These are phyloP conservation scores for Amborella trichopoda DNA, from an alignment of 164 flowering plant species.

Conservation along the genomic window DNA sequence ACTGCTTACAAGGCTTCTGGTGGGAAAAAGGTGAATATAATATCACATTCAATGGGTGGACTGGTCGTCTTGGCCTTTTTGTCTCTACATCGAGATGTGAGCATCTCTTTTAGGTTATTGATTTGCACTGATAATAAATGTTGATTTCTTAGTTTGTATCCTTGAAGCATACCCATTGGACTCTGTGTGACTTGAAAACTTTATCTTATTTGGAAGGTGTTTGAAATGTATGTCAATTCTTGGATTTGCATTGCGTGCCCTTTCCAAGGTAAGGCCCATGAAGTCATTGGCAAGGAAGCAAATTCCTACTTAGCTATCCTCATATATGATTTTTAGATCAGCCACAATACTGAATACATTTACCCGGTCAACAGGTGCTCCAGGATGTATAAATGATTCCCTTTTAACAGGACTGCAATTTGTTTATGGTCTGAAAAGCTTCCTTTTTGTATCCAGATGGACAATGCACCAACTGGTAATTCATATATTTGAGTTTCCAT, in stretches of 20 bases:
- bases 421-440: slow-evolving; percentile 69
- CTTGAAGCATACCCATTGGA: too few species aligned
- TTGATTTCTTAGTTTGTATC: too few species aligned
- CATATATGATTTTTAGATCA: too few species aligned
- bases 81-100: slow-evolving; percentile 63
- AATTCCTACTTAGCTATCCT: too few species aligned
- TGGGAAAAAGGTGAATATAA: slow-evolving; percentile 71
- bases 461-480: slow-evolving; percentile 94
- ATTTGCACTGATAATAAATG: too few species aligned
- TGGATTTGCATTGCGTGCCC: slow-evolving; percentile 93
- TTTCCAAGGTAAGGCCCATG: slow-evolving; percentile 58
- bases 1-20: slow-evolving; percentile 80
- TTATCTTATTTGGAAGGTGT: slow-evolving; percentile 43
- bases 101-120: slow-evolving; percentile 13
- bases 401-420: slow-evolving; percentile 85
- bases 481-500: too few species aligned
- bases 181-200: too few species aligned
- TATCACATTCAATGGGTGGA: slow-evolving; percentile 97
- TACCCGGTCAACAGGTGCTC: slow-evolving; percentile 96
- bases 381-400: slow-evolving; percentile 83
- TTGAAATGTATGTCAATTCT: slow-evolving; percentile 65
- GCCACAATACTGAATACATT: too few species aligned
- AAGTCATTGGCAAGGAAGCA: too few species aligned
- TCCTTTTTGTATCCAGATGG: slow-evolving; percentile 86
- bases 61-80: slow-evolving; percentile 63